phyloP scores from a whole-genome alignment of 2,329 filamentous ascomycete genomes.

The Aspergillus chevalieri region DNA sequence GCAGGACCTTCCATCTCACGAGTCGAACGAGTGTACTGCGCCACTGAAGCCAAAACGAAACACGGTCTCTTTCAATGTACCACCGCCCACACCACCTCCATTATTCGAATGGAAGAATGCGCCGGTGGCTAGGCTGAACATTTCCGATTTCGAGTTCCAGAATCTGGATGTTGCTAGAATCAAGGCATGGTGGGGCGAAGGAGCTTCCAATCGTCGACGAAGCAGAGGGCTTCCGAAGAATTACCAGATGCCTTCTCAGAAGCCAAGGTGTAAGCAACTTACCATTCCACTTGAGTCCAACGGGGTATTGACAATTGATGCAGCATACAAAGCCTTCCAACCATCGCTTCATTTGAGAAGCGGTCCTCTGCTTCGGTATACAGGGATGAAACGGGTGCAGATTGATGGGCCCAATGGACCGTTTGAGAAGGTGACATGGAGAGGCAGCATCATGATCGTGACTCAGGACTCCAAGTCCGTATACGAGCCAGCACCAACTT shows the following conservation, averaged over 20 bases:
- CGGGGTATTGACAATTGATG: conserved; percentile 35
- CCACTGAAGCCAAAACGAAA: conserved; percentile 31
- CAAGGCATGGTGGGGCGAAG: conserved; percentile 72
- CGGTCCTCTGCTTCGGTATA: conserved; percentile 84
- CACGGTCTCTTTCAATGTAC: conserved; percentile 43
- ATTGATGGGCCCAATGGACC: conserved; percentile 28
- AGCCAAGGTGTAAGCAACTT: conserved; percentile 24
- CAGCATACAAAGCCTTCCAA: conserved; percentile 61
- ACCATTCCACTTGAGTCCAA: not conserved
- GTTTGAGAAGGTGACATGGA: conserved; percentile 72
- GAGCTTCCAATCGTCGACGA: conserved; percentile 41
- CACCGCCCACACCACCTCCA: conserved; percentile 41
- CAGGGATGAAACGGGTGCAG: conserved; percentile 62
- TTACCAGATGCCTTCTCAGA: conserved; percentile 28
- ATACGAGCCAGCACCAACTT: conserved; percentile 68
- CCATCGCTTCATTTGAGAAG: conserved; percentile 81
- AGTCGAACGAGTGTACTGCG: conserved; percentile 10
- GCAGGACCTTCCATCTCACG: not conserved
- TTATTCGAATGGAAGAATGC: conserved; percentile 63
- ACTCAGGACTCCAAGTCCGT: conserved; percentile 78
- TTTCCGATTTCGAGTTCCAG: conserved; percentile 56
- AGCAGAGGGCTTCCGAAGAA: conserved; percentile 39
- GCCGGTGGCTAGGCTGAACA: conserved; percentile 55
- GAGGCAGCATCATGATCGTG: conserved; percentile 92
- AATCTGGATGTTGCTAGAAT: conserved; percentile 43